phyloP scores from a whole-genome alignment of 306 rosid species.

The Pachyrhizus erosus region DNA sequence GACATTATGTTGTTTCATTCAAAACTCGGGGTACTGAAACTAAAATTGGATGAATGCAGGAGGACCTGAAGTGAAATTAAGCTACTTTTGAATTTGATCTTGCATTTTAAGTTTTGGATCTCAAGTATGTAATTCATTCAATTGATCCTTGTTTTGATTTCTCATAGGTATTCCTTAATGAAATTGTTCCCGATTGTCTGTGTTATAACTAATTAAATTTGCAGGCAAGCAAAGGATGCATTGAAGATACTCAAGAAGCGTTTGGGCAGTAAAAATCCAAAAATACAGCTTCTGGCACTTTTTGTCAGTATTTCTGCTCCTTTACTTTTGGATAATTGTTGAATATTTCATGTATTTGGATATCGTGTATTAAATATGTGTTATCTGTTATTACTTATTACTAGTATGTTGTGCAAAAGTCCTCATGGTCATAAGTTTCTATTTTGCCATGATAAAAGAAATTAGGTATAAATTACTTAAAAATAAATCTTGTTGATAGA shows the following conservation, averaged over 20 bases:
- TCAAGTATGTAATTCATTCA: constrained; percentile 7
- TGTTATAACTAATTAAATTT: constrained; percentile 44
- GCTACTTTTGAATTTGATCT: constrained; percentile 14
- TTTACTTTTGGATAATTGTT: constrained; percentile 35
- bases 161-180: constrained; percentile 18
- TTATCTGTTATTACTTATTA: background rate
- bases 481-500: background rate
- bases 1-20: too few relatives aligned
- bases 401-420: constrained; percentile 2
- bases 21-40: too few relatives aligned
- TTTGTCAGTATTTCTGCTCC: constrained; percentile 69
- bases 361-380: constrained; percentile 24
- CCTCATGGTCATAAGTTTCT: background rate
- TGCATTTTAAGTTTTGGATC: constrained; percentile 40
- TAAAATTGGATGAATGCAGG: too few relatives aligned
- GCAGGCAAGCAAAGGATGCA: constrained; percentile 98
- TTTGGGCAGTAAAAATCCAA: constrained; percentile 73
- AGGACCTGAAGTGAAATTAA: constrained; percentile 7
- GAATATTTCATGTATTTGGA: constrained; percentile 18
- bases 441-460: constrained; percentile 29
- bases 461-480: constrained; percentile 21
- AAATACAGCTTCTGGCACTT: constrained; percentile 90
- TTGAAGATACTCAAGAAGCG: constrained; percentile 93
- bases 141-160: constrained; percentile 14
- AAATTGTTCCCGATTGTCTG: constrained; percentile 29